Percentiles rank a stretch among this genome's conserved stretches.
Conservation (phyloP, 2,329 filamentous ascomycete species). For the Samsoniella hepiali region DNA sequence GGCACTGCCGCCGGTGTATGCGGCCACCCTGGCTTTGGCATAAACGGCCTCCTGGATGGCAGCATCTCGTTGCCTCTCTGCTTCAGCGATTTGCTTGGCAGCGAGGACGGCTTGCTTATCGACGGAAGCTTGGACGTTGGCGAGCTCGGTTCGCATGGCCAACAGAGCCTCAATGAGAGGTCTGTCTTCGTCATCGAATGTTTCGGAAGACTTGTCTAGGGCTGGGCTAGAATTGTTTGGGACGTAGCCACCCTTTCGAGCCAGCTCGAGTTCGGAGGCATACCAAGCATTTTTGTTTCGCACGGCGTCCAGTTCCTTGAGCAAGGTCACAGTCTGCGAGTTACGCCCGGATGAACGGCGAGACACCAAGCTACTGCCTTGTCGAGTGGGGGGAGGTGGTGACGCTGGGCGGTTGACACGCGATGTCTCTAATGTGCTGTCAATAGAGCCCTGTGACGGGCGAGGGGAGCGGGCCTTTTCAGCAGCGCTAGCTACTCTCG, state of each 20-base stretch:
- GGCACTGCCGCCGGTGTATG: conserved; percentile 64
- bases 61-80: conserved; percentile 89
- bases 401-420: conserved; percentile 49
- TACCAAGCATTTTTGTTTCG: conserved; percentile 95
- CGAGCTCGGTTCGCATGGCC: conserved; percentile 83
- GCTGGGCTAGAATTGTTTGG: conserved; percentile 68
- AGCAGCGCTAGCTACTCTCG: conserved; percentile 32
- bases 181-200: conserved; percentile 87
- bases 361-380: conserved; percentile 56
- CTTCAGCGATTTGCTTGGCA: conserved; percentile 85
- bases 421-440: conserved; percentile 61
- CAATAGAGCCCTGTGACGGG: conserved; percentile 55
- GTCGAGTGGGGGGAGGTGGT: conserved; percentile 55
- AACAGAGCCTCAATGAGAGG: conserved; percentile 89
- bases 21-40: conserved; percentile 87
- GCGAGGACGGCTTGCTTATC: conserved; percentile 84
- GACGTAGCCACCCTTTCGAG: conserved; percentile 83
- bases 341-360: conserved; percentile 59
- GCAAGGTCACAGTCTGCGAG: conserved; percentile 67
- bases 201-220: conserved; percentile 73
- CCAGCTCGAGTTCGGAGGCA: conserved; percentile 88
- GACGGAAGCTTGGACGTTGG: conserved; percentile 84
- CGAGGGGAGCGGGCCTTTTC: conserved; percentile 43
- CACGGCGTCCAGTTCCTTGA: conserved; percentile 81
- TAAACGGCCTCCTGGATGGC: conserved; percentile 96